These are phyloP conservation scores for Candida germanica DNA, from an alignment of 805 yeast species.

Conservation along the genomic window DNA sequence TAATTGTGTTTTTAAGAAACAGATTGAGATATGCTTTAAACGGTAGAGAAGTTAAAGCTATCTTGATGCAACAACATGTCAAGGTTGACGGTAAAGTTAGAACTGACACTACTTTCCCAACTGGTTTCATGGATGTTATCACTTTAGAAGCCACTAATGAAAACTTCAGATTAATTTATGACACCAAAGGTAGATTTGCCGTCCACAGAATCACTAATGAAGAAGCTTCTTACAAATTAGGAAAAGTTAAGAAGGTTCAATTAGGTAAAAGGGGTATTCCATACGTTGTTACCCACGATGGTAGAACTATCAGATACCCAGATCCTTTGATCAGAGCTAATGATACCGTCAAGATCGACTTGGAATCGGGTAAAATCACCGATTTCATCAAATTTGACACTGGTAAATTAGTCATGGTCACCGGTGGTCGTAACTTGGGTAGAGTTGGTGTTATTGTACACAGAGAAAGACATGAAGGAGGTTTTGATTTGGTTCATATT, in stretches of 20 bases:
- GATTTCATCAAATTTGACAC: conserved; percentile 40
- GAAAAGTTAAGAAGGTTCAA: conserved; percentile 96
- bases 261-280: conserved; percentile 98
- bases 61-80: conserved; percentile 96
- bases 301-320: conserved; percentile 99
- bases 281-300: conserved; percentile 98
- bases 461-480: conserved; percentile 44
- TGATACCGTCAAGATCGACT: conserved; percentile 96
- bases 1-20: conserved; percentile 95
- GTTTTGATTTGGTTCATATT: conserved; percentile 43
- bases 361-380: conserved; percentile 91
- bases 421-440: conserved; percentile 44
- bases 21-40: conserved; percentile 97
- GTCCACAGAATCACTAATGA: conserved; percentile 99
- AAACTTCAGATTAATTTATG: conserved; percentile 98
- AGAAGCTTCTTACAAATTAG: conserved; percentile 98
- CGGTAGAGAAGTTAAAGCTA: conserved; percentile 98
- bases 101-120: conserved; percentile 98
- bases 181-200: conserved; percentile 98
- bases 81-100: conserved; percentile 99
- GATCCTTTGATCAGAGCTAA: conserved; percentile 95
- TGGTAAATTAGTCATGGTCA: conserved; percentile 41
- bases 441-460: conserved; percentile 42
- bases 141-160: conserved; percentile 97
- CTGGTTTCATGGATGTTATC: conserved; percentile 99